Percentiles rank a stretch among this genome's conserved stretches.
Evolutionary conservation across 495 filamentous ascomycete species (phyloP).

Genomic region (Chaetomium cochliodes): DNA sequence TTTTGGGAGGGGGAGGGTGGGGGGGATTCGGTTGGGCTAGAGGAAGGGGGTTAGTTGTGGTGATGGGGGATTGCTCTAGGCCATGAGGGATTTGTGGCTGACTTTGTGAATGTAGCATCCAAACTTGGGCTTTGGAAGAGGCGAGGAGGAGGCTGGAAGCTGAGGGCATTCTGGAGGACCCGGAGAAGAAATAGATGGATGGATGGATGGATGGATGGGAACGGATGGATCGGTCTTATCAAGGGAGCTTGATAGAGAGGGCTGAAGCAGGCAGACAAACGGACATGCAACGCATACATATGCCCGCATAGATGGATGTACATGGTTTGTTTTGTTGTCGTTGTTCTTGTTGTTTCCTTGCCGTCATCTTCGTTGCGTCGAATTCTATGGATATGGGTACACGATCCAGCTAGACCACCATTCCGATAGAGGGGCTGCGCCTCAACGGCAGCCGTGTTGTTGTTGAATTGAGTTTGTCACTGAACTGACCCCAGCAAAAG

Average conservation of each 20-base stretch:
- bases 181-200: slow-evolving; percentile 38
- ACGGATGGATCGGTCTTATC: not conserved
- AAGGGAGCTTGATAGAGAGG: not conserved
- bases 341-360: not conserved
- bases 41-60: no score
- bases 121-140: slow-evolving; percentile 98
- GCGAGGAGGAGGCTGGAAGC: slow-evolving; percentile 87
- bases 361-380: not conserved
- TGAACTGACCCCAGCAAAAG: not conserved
- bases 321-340: slow-evolving; percentile 10
- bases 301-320: slow-evolving; percentile 8
- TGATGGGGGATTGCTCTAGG: no score
- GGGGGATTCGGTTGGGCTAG: no score
- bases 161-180: slow-evolving; percentile 86
- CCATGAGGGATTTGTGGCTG: not conserved
- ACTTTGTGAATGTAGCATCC: slow-evolving; percentile 65
- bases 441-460: not conserved
- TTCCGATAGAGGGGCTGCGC: not conserved
- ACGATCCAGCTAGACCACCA: not conserved
- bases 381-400: not conserved
- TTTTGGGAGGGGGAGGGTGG: no score
- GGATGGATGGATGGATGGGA: no score
- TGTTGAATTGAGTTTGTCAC: not conserved
- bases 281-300: slow-evolving; percentile 7
- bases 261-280: slow-evolving; percentile 4